phyloP scores from a whole-genome alignment of 495 filamentous ascomycete species.

The Letharia lupina region DNA sequence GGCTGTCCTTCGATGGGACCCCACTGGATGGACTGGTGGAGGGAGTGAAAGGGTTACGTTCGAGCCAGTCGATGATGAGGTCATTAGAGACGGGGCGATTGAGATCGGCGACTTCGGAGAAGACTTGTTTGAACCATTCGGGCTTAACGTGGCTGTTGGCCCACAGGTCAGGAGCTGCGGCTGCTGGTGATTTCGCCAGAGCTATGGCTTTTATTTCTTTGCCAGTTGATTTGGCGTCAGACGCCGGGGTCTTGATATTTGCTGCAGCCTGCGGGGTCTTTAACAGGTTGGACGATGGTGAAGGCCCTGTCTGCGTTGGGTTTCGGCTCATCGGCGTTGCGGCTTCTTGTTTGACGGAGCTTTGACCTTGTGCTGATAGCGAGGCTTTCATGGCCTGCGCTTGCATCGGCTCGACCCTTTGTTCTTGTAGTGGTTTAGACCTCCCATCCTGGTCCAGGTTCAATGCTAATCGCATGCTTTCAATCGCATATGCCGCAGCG shows the following conservation, averaged over 20 bases:
- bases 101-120: conserved; percentile 30
- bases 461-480: conserved; percentile 36
- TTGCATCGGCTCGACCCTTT: conserved; percentile 20
- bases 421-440: conserved; percentile 23
- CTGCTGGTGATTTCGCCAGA: background rate
- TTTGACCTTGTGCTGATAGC: conserved; percentile 31
- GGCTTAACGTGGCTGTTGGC: conserved; percentile 37
- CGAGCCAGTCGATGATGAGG: conserved; percentile 35
- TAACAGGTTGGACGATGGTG: conserved; percentile 37
- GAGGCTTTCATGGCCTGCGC: conserved; percentile 26
- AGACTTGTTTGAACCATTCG: conserved; percentile 37
- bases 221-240: conserved; percentile 27
- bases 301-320: conserved; percentile 39
- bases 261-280: conserved; percentile 35
- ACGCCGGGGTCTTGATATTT: conserved; percentile 27
- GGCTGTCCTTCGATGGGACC: conserved; percentile 20
- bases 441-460: conserved; percentile 33
- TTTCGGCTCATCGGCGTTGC: conserved; percentile 31
- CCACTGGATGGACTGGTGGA: conserved; percentile 13
- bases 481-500: conserved; percentile 35
- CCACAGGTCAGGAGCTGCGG: conserved; percentile 34
- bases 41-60: conserved; percentile 25
- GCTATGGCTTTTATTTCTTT: conserved; percentile 24
- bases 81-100: conserved; percentile 25
- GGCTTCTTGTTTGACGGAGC: conserved; percentile 31